Base-by-base conservation (phyloP, 192 early-diverging fungal genomes). In the Piromyces sp. region DNA sequence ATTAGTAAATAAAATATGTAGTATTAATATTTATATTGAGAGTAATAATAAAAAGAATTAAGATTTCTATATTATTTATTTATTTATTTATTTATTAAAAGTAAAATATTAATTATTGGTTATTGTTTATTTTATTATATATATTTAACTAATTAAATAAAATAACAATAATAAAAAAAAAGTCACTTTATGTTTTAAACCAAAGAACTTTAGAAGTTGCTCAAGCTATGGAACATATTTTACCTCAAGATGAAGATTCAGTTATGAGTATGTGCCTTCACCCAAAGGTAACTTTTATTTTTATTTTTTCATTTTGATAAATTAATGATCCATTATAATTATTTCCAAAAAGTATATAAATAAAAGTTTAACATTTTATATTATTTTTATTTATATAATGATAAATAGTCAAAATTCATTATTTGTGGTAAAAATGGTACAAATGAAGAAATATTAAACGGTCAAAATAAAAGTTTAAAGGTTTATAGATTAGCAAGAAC, bases 211-310 rank as follows among this genome's bases (percentile, higher is more conserved):
- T 82, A 37, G 51, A 82, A 30, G 31, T 80, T 78, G 82, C 13
- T 29, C 33, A 82, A n/a, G 31, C 78, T 7, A 81, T 82, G 30
- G 79, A 82, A 79, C 37, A 38, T 22, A 80, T 82, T 19, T 30
- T 82, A 29, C 82, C 82, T 28, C 29, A 78, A 68, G 80, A 68
- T 68, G 51, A 68, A 30, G 82, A 82, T 38, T 78, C 82, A 26
- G 82, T 82, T 14, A 82, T 82, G 82, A 79, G 82, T 79, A 33
- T 82, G 30, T 38, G 36, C 29, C 79, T 82, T 33, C 82, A 82
- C 13, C 82, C 82, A 30, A 82, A 82, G 30, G 82, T 82, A 30
- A 30, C 26, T 30, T n/a, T n/a, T n/a, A n/a, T n/a, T n/a, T n/a
- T n/a, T n/a, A n/a, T n/a, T n/a, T n/a, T n/a, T n/a, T n/a, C n/a